Percentiles rank a stretch among this genome's conserved stretches.
These are phyloP conservation scores for Ogataea ramenticola DNA, from an alignment of 805 yeast species.

Conservation along the genomic window DNA sequence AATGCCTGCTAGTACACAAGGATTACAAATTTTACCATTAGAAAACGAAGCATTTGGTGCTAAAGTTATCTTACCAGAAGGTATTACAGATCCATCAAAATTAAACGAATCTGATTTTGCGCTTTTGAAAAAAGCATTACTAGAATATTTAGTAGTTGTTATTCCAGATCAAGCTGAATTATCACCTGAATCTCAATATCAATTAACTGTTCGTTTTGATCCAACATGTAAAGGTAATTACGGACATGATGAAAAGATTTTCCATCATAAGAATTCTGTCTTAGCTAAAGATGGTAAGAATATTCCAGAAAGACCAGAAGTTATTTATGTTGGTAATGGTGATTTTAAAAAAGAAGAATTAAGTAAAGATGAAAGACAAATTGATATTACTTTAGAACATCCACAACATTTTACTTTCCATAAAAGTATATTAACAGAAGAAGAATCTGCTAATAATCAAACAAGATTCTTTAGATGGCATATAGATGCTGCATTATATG, in stretches of 20 bases:
- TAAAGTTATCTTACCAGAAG: conserved; percentile 51
- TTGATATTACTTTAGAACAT: conserved; percentile 58
- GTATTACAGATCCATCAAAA: conserved; percentile 66
- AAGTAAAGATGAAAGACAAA: conserved; percentile 15
- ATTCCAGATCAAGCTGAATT: conserved; percentile 66
- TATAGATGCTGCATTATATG: conserved; percentile 85
- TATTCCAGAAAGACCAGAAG: conserved; percentile 81
- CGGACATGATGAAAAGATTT: conserved; percentile 76
- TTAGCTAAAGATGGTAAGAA: conserved; percentile 75
- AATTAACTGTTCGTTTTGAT: conserved; percentile 71
- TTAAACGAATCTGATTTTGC: conserved; percentile 62
- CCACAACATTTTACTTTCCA: conserved; percentile 84
- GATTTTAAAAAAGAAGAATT: conserved; percentile 52
- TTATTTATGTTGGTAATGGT: conserved; percentile 86
- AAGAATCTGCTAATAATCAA: conserved; percentile 52
- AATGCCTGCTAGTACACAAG: conserved; percentile 5
- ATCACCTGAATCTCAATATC: conserved; percentile 68
- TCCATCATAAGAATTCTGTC: conserved; percentile 58
- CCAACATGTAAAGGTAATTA: conserved; percentile 63
- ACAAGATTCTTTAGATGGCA: conserved; percentile 93
- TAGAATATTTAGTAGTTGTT: conserved; percentile 62
- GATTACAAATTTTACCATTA: conserved; percentile 38
- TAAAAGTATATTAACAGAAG: conserved; percentile 53
- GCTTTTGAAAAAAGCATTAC: conserved; percentile 54
- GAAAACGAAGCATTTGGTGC: conserved; percentile 62